Conservation (phyloP, 495 filamentous ascomycete species). For the Saxophila tyrrhenica region DNA sequence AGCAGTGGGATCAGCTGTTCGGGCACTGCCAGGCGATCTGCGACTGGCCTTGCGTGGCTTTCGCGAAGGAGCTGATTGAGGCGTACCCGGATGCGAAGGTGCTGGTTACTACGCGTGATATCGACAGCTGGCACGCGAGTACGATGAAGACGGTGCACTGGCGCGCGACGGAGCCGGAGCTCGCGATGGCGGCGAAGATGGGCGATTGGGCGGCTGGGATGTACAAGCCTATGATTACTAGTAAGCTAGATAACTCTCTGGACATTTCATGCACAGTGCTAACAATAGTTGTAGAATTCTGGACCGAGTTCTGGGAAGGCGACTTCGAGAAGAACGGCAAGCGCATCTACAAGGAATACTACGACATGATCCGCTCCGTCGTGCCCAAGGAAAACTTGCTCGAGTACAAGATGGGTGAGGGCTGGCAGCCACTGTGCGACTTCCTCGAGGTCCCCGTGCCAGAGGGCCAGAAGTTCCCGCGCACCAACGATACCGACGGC, state of each 20-base stretch:
- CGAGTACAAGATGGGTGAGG: conserved; percentile 53
- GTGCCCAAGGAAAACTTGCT: conserved; percentile 43
- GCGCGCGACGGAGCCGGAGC: conserved; percentile 27
- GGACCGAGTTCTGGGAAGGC: conserved; percentile 24
- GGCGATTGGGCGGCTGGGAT: conserved; percentile 27
- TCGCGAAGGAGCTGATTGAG: conserved; percentile 55
- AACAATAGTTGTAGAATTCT: conserved; percentile 19
- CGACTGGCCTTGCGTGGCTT: conserved; percentile 55
- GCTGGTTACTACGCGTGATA: conserved; percentile 50
- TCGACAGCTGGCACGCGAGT: conserved; percentile 47
- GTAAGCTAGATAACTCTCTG: conserved; percentile 2
- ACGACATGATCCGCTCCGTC: conserved; percentile 21
- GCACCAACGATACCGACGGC: conserved; percentile 40
- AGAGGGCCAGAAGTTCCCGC: conserved; percentile 37
- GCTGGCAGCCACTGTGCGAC: conserved; percentile 57
- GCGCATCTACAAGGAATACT: conserved; percentile 22
- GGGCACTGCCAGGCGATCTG: conserved; percentile 56
- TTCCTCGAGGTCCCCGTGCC: conserved; percentile 53
- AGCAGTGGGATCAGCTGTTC: conserved; percentile 57
- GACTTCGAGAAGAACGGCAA: conserved; percentile 30
- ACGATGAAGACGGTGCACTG: conserved; percentile 30
- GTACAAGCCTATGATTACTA: conserved; percentile 27
- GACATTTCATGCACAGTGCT: too few relatives aligned
- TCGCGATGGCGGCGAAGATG: conserved; percentile 22
- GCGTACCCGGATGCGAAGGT: conserved; percentile 63